Base-by-base conservation (phyloP, 2,329 filamentous ascomycete species). In the Aspergillus fructus region DNA sequence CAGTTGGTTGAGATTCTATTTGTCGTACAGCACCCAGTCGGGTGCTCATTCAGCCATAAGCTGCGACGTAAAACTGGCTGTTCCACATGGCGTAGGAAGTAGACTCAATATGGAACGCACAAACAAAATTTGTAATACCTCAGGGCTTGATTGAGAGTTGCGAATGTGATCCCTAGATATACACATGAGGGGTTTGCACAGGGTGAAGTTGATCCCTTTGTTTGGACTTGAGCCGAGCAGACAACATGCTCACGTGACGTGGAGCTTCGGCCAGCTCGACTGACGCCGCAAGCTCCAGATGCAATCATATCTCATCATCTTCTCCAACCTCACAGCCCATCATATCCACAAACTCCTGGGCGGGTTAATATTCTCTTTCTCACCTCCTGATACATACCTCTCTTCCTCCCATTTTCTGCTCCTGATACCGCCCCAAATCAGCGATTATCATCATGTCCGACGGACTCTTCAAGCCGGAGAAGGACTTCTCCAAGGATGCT, bases 401-500 rank as follows among this genome's bases (percentile, higher is more conserved):
- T 54, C 21, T 7, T 48, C 15, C 17, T n/a, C 40, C 17, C 17
- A 42, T 17, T 39, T 33, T 15, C 27, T 15, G 17, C 40, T 39
- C 43, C 53, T 49, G 47, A 59, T 55, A 51, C 34, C 55, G 54
- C 55, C 51, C 59, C 56, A 55, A 47, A 51, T 49, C 58, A 56
- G 37, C 61, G 59, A 55, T 67, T 68, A 68, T 69, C 76, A 83
- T 65, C 74, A 96, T 96, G 92, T 89, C 92, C 71, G 90, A 92
- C 78, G 86, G 86, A 77, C 78, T 87, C 68, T 75, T 94, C 77
- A 96, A 96, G 85, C 91, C 93, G 72, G 94, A 99, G 83, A 97
- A 96, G 89, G 94, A 99, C 87, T 97, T 90, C 85, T 89, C 90
- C 73, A 96, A 96, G 81, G 93, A 97, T 79, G 91, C 91, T 71